Evolutionary conservation across 495 filamentous ascomycete genomes (phyloP).

Genomic region (Xylaria grammica): DNA sequence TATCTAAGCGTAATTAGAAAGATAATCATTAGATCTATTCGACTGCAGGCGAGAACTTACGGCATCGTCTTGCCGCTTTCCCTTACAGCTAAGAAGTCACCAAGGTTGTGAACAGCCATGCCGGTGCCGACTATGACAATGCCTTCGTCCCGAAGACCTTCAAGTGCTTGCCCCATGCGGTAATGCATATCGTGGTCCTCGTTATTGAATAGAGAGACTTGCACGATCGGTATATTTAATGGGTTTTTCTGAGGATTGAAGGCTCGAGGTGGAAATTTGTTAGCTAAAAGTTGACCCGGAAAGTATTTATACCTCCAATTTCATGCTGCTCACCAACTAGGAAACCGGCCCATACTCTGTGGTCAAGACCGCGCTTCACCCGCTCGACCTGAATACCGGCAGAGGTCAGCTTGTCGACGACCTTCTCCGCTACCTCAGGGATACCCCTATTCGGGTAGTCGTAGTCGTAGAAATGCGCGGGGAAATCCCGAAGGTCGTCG

Average conservation of each 20-base stretch:
- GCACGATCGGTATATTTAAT: slow-evolving; percentile 69
- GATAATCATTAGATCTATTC: not conserved
- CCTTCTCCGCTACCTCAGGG: slow-evolving; percentile 60
- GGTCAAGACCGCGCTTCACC: slow-evolving; percentile 68
- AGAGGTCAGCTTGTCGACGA: slow-evolving; percentile 56
- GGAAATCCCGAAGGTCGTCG: slow-evolving; percentile 76
- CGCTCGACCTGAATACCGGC: slow-evolving; percentile 63
- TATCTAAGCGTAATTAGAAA: slow-evolving; percentile 38
- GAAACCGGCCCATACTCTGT: slow-evolving; percentile 71
- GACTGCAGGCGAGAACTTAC: not conserved
- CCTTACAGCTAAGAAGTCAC: slow-evolving; percentile 55
- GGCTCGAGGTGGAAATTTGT: slow-evolving; percentile 1
- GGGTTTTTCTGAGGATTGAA: slow-evolving; percentile 69
- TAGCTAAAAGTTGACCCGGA: no score
- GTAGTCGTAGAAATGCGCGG: slow-evolving; percentile 52
- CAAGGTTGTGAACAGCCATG: slow-evolving; percentile 75
- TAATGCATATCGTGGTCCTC: slow-evolving; percentile 69
- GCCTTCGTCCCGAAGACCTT: slow-evolving; percentile 64
- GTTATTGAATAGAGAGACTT: slow-evolving; percentile 67
- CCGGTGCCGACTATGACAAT: slow-evolving; percentile 71
- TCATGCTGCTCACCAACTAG: slow-evolving; percentile 40
- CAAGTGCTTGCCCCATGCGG: slow-evolving; percentile 64
- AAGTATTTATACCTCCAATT: no score
- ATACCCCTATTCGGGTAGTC: slow-evolving; percentile 68
- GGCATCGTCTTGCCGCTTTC: slow-evolving; percentile 49